phyloP scores from a whole-genome alignment of 2,329 filamentous ascomycete genomes.

The Claviceps citrina region DNA sequence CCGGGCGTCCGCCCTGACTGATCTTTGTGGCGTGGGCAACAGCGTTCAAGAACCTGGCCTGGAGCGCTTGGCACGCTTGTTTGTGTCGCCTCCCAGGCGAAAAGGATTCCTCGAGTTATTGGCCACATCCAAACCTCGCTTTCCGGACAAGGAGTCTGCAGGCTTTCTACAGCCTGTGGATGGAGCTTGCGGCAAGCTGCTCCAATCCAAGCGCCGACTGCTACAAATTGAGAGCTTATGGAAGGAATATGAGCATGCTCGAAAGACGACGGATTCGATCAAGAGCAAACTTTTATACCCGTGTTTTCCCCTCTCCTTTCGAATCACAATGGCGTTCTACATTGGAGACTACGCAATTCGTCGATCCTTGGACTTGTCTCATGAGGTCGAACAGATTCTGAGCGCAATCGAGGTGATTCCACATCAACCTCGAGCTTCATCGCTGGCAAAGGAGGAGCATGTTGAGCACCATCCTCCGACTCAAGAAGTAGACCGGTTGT shows the following conservation, averaged over 20 bases:
- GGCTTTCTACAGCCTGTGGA: not conserved
- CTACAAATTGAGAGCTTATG: conserved; percentile 20
- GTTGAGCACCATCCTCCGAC: no score
- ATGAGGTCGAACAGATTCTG: conserved; percentile 9
- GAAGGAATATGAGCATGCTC: conserved; percentile 17
- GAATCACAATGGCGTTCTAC: conserved; percentile 16
- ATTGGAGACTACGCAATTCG: conserved; percentile 12
- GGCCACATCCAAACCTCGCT: conserved; percentile 7
- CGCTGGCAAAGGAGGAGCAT: not conserved
- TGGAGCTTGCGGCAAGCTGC: not conserved
- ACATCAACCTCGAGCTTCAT: not conserved
- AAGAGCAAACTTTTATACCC: conserved; percentile 21
- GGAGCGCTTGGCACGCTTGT: conserved; percentile 13
- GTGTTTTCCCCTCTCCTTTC: conserved; percentile 14
- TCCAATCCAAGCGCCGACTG: conserved; percentile 12
- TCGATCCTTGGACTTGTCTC: conserved; percentile 11
- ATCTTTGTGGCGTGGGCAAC: conserved; percentile 19
- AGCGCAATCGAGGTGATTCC: conserved; percentile 2
- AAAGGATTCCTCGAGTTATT: conserved; percentile 12
- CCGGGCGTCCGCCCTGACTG: conserved; percentile 20
- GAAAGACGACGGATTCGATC: conserved; percentile 16
- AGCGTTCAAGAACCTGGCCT: conserved; percentile 4
- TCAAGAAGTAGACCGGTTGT: not conserved
- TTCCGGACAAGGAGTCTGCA: not conserved
- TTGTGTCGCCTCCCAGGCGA: conserved; percentile 12